Percentiles rank a stretch among this genome's conserved stretches.
Evolutionary conservation across 192 early-diverging fungal species (phyloP).

Genomic region (Coemansia sp.): DNA sequence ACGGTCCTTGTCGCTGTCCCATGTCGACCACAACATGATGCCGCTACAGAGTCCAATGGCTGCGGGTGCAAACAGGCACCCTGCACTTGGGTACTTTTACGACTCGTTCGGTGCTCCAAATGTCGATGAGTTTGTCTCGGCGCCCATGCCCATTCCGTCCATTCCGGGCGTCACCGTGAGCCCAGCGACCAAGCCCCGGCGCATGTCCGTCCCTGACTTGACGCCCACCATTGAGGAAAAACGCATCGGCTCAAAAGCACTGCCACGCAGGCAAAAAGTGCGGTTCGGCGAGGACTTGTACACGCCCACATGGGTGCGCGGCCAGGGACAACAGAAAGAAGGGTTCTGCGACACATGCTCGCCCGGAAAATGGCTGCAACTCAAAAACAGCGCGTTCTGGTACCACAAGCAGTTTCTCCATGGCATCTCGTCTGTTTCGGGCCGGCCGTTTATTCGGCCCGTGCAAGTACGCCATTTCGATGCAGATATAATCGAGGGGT

Average conservation of each 20-base stretch:
- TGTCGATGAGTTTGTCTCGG: slow-evolving; percentile 11
- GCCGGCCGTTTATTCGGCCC: slow-evolving; percentile 70
- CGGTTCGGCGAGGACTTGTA: slow-evolving; percentile 72
- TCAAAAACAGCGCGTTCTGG: slow-evolving; percentile 88
- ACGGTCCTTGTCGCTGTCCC: slow-evolving; percentile 31
- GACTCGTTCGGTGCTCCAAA: slow-evolving; percentile 8
- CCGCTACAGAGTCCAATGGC: slow-evolving; percentile 10
- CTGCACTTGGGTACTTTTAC: slow-evolving; percentile 36
- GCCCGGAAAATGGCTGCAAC: slow-evolving; percentile 83
- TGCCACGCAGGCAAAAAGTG: slow-evolving; percentile 71
- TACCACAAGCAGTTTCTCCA: slow-evolving; percentile 88
- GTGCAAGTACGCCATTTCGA: slow-evolving; percentile 69
- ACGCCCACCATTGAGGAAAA: slow-evolving; percentile 35
- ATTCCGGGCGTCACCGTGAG: slow-evolving; percentile 52
- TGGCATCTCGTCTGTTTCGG: slow-evolving; percentile 83
- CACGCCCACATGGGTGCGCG: slow-evolving; percentile 82
- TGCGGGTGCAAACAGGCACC: background rate
- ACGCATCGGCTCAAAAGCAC: slow-evolving; percentile 16
- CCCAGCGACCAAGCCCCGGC: slow-evolving; percentile 45
- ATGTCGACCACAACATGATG: slow-evolving; percentile 14
- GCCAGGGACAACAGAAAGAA: slow-evolving; percentile 72
- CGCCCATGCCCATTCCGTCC: slow-evolving; percentile 32
- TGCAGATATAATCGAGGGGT: slow-evolving; percentile 70
- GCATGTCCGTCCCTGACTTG: slow-evolving; percentile 43
- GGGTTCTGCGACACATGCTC: slow-evolving; percentile 80